These are phyloP conservation scores for Neoascochyta sp. DNA, from an alignment of 2,329 filamentous ascomycete species.

Conservation along the genomic window DNA sequence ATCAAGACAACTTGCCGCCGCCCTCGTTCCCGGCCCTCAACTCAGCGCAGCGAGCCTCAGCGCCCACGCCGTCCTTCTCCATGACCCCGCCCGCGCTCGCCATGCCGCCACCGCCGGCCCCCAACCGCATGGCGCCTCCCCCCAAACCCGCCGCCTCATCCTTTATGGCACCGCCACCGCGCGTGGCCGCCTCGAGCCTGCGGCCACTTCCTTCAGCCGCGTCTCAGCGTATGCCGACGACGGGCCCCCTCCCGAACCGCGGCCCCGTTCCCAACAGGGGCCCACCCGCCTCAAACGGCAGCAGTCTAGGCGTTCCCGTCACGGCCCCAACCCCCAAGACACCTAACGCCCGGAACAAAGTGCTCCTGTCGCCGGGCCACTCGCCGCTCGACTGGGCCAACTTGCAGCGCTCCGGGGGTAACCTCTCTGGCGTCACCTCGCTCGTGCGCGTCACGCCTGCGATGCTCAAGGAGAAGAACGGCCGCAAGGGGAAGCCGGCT, in stretches of 20 bases:
- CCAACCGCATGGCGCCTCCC: constrained; percentile 36
- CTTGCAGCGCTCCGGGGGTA: constrained; percentile 65
- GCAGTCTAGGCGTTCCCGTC: constrained; percentile 34
- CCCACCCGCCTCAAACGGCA: constrained; percentile 41
- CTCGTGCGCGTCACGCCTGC: constrained; percentile 74
- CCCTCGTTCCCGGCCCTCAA: constrained; percentile 46
- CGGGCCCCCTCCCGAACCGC: constrained; percentile 49
- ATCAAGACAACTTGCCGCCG: constrained; percentile 36
- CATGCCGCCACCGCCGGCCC: constrained; percentile 16
- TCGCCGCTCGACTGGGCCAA: constrained; percentile 96
- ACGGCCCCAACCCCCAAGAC: constrained; percentile 33
- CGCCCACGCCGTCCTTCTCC: constrained; percentile 11
- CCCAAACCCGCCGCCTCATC: constrained; percentile 21
- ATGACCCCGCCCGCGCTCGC: constrained; percentile 14
- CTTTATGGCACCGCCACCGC: constrained; percentile 36
- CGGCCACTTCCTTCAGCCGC: constrained; percentile 28
- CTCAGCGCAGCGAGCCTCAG: constrained; percentile 45
- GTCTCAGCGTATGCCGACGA: constrained; percentile 37
- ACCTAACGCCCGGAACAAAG: constrained; percentile 55
- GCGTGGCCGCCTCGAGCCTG: constrained; percentile 36
- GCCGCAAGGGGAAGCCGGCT: constrained; percentile 77
- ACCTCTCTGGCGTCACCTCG: constrained; percentile 50
- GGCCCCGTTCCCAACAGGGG: constrained; percentile 43
- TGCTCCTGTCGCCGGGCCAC: constrained; percentile 82
- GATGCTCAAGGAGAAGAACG: constrained; percentile 73